Evolutionary conservation across 768 basidiomycete species (phyloP), one percentile per base, ranked within the genome.

Genomic region (Amanita polypyramis): DNA sequence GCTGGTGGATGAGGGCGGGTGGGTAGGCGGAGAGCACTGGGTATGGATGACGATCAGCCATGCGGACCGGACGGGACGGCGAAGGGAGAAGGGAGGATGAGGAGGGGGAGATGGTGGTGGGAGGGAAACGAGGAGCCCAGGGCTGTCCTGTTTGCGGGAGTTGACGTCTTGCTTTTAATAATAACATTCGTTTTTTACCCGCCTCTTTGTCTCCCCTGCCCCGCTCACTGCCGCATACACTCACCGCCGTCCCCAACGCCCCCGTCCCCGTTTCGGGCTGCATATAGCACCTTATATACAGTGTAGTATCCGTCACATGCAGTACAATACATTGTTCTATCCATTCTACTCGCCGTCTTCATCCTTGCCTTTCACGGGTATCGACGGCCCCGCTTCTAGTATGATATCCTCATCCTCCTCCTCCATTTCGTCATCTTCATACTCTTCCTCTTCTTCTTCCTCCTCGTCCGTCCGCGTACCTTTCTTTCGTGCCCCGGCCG

Each of bases 341-440:
- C 37, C 35, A 30, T 36, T n/a, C 30, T 46, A 25, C 17, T 17
- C 37, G 15, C 19, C 37, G 15, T 27, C 25, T 4, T 27, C 25
- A 7, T 49, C 32, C 45, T 46, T 60, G 55, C 8, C 51, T 48
- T 41, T 60, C 57, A 11, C 33, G n/a, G 57, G 53, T 29, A 70
- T 62, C 27, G 76, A 72, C 3, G 85, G 84, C 1, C 85, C 85
- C 15, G 82, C 75, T 64, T 86, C 85, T 56, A 88, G 65, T 56
- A 88, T 83, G 19, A 88, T 63, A 54, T 88, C 85, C 15, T 73
- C 77, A 54, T 86, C 83, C 23, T 73, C 71, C 30, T 77, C 77
- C 11, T 70, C 62, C 23, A 66, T 17, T 35, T 12, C 65, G 34
- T 70, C 65, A 34, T 70, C 69, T 23, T 64, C 62, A 51, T 62